Percentiles rank a stretch among this genome's conserved stretches.
These are phyloP conservation scores for Flaveria brownii DNA, from an alignment of 129 eudicot species.

Conservation along the genomic window DNA sequence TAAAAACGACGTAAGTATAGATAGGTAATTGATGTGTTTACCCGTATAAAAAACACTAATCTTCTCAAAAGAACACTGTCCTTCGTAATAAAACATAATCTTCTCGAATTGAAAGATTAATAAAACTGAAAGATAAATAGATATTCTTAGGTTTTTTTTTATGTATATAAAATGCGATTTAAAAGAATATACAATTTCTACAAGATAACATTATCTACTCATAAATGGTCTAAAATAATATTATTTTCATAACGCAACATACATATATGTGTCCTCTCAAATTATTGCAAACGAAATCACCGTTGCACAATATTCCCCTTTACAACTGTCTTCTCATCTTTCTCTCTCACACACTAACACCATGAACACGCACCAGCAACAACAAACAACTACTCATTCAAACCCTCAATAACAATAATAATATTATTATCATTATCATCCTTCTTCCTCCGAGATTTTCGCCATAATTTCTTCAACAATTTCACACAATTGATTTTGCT, in stretches of 20 bases:
- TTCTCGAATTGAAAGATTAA: too few species aligned
- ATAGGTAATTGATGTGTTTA: too few species aligned
- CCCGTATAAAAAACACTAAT: too few species aligned
- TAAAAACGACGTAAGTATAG: too few species aligned
- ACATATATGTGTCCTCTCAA: slow-evolving; percentile 16
- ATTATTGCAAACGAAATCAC: slow-evolving; percentile 29
- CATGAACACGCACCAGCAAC: slow-evolving; percentile 19
- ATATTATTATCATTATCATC: not conserved
- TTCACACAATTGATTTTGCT: not conserved
- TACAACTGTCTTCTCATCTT: slow-evolving; percentile 38
- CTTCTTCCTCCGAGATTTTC: slow-evolving; percentile 35
- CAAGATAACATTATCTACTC: not conserved
- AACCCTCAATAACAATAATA: not conserved
- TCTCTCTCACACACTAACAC: slow-evolving; percentile 26
- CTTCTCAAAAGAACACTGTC: too few species aligned
- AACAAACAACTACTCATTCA: slow-evolving; percentile 6
- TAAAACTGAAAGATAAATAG: too few species aligned
- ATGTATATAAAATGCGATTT: not conserved
- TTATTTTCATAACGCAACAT: not conserved
- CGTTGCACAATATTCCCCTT: slow-evolving; percentile 33
- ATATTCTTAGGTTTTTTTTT: not conserved
- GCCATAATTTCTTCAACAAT: slow-evolving; percentile 15
- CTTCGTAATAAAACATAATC: too few species aligned
- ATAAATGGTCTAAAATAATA: not conserved
- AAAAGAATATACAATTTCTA: not conserved